These are phyloP conservation scores for Aotearoamyces nothofagi DNA, from an alignment of 2,329 filamentous ascomycete species.

Conservation along the genomic window DNA sequence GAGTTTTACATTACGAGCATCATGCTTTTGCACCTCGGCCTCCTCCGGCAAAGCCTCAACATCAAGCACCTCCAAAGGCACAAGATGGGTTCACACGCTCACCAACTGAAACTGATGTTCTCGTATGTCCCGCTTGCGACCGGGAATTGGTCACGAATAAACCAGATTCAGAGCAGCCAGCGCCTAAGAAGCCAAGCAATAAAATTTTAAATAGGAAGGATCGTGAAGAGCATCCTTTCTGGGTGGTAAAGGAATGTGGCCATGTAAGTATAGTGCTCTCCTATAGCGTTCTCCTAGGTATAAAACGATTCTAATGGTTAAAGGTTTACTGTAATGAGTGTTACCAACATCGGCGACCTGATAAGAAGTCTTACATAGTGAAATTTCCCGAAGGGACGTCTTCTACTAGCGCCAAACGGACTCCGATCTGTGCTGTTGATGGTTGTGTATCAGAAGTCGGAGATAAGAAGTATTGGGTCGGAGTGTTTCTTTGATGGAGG, in stretches of 20 bases:
- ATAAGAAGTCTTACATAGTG: slow-evolving; percentile 10
- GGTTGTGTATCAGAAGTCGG: slow-evolving; percentile 37
- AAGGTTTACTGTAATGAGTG: slow-evolving; percentile 50
- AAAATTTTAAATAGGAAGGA: slow-evolving; percentile 34
- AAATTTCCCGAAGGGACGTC: slow-evolving; percentile 20
- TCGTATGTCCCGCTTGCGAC: slow-evolving; percentile 77
- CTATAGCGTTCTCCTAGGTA: slow-evolving; percentile 11
- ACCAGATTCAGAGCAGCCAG: slow-evolving; percentile 13
- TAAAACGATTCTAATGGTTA: no score
- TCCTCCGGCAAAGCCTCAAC: slow-evolving; percentile 14
- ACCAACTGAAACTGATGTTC: slow-evolving; percentile 53
- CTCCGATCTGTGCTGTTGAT: slow-evolving; percentile 36
- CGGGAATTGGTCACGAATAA: slow-evolving; percentile 64
- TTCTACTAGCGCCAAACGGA: slow-evolving; percentile 12
- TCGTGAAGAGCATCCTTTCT: slow-evolving; percentile 67
- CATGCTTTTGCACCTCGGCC: slow-evolving; percentile 2
- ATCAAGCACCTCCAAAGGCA: slow-evolving; percentile 30
- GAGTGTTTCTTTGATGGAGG: slow-evolving; percentile 33
- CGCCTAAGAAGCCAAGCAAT: slow-evolving; percentile 24
- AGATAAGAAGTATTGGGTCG: slow-evolving; percentile 42
- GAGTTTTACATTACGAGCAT: slow-evolving; percentile 1
- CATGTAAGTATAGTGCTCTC: slow-evolving; percentile 47
- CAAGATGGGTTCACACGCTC: slow-evolving; percentile 69
- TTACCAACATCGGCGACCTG: slow-evolving; percentile 37
- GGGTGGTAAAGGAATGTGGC: slow-evolving; percentile 80